These are phyloP conservation scores for Diaporthe sp. DNA, from an alignment of 2,329 filamentous ascomycete genomes.

Conservation along the genomic window DNA sequence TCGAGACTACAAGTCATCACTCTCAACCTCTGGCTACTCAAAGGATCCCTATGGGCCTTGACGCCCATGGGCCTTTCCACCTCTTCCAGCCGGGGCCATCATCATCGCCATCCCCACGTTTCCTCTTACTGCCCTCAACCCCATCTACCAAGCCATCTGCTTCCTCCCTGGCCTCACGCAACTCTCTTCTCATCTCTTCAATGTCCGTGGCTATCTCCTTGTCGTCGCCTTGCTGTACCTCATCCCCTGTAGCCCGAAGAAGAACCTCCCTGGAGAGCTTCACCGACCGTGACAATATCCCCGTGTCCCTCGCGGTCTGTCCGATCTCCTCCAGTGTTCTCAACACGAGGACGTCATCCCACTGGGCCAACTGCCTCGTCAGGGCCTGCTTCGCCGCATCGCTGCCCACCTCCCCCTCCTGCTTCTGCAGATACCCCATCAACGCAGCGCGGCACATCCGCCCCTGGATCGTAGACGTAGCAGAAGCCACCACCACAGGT, in stretches of 20 bases:
- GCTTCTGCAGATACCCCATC: constrained; percentile 55
- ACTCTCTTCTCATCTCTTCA: constrained; percentile 29
- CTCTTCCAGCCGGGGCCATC: constrained; percentile 61
- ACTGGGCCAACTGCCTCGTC: constrained; percentile 47
- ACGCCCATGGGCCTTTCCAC: constrained; percentile 67
- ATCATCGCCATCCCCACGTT: constrained; percentile 36
- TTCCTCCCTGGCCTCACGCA: constrained; percentile 27
- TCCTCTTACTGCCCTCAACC: constrained; percentile 31
- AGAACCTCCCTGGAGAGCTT: constrained; percentile 46
- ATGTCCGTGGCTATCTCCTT: constrained; percentile 22
- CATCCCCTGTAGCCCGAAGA: constrained; percentile 44
- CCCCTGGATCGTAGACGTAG: constrained; percentile 24
- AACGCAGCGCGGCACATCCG: constrained; percentile 53
- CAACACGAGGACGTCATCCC: constrained; percentile 48
- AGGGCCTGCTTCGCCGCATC: constrained; percentile 42
- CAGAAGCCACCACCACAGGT: constrained; percentile 1
- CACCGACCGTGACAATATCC: constrained; percentile 48
- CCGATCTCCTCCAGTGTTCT: constrained; percentile 49
- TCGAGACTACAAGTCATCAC: background rate
- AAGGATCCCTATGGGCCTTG: constrained; percentile 70
- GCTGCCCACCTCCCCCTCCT: constrained; percentile 44
- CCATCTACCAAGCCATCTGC: background rate
- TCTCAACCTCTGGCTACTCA: constrained; percentile 47
- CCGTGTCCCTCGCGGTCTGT: constrained; percentile 47
- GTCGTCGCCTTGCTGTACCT: constrained; percentile 39